Evolutionary conservation across 2,329 filamentous ascomycete species (phyloP).

Genomic region (Colletotrichum coccodes): DNA sequence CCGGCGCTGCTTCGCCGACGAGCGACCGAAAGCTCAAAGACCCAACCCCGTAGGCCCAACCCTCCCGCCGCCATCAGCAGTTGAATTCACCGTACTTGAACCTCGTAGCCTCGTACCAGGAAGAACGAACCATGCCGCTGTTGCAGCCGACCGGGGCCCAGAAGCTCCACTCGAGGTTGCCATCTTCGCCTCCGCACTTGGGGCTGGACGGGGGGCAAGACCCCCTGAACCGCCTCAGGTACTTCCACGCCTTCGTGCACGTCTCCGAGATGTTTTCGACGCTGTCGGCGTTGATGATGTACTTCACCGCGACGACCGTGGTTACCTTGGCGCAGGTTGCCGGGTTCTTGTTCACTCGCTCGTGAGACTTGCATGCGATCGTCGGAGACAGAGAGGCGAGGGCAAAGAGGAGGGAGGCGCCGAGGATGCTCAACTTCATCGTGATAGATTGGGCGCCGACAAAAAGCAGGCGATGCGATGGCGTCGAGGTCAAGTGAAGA

Average conservation of each 20-base stretch:
- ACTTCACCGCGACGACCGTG: background rate
- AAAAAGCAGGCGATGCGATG: too few relatives aligned
- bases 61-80: too few relatives aligned
- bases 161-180: too few relatives aligned
- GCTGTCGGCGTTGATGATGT: background rate
- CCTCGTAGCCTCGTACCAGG: background rate
- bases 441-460: too few relatives aligned
- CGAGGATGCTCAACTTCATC: too few relatives aligned
- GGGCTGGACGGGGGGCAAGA: background rate
- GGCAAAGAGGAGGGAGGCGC: too few relatives aligned
- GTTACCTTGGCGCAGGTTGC: background rate
- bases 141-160: background rate
- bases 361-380: too few relatives aligned
- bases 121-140: background rate
- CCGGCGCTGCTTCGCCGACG: too few relatives aligned
- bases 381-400: too few relatives aligned
- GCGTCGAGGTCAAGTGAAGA: too few relatives aligned
- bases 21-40: too few relatives aligned
- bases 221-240: background rate
- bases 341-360: background rate
- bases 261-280: background rate
- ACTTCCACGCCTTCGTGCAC: background rate
- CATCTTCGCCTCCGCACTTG: background rate
- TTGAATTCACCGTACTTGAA: background rate
- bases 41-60: too few relatives aligned